Evolutionary conservation across 129 eudicot species (phyloP).

Genomic region (Helianthus tuberosus): DNA sequence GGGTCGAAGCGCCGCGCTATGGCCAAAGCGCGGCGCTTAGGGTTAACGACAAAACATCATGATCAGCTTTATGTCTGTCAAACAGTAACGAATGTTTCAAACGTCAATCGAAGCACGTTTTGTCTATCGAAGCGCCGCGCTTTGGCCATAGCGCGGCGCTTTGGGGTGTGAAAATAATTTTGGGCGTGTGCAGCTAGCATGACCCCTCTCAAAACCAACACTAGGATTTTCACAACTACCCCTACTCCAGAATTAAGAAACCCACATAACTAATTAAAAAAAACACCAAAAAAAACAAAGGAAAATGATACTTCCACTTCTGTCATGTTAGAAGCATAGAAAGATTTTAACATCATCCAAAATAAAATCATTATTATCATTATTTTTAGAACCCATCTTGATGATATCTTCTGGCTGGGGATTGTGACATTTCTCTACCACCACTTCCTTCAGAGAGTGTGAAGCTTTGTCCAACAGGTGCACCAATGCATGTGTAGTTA

Average conservation of each 20-base stretch:
- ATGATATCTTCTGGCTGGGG: background rate
- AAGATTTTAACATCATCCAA: background rate
- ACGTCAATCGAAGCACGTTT: no score
- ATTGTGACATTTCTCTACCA: constrained; percentile 38
- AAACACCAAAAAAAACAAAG: background rate
- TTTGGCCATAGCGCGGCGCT: no score
- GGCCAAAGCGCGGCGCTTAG: no score
- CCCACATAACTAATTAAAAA: background rate
- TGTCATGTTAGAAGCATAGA: no score
- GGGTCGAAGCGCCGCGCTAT: no score
- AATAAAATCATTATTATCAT: background rate
- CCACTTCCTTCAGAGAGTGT: constrained; percentile 33
- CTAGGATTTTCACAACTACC: constrained; percentile 26
- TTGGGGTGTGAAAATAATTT: no score
- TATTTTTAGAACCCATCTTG: constrained; percentile 34
- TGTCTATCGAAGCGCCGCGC: no score
- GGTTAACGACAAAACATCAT: no score
- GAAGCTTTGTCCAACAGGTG: constrained; percentile 65
- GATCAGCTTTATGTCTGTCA: no score
- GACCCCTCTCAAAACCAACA: no score
- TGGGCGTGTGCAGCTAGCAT: no score
- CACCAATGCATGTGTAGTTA: constrained; percentile 88
- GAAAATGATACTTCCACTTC: background rate
- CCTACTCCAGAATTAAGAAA: constrained; percentile 13
- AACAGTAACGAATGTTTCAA: no score